Conservation (phyloP, 2,329 filamentous ascomycete species). For the Talaromyces albobiverticillius region DNA sequence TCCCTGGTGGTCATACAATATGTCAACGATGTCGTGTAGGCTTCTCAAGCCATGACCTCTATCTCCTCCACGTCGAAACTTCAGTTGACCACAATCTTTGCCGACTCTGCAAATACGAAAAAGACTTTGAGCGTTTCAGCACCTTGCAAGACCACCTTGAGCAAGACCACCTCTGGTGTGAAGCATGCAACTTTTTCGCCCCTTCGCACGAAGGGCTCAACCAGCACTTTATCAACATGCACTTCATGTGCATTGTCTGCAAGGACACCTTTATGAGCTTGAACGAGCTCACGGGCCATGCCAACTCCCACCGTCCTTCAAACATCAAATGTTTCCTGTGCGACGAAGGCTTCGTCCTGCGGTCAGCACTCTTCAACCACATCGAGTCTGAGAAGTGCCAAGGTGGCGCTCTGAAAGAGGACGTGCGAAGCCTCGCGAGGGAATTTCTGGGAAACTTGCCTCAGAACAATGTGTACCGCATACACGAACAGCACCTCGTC, state of each 20-base stretch:
- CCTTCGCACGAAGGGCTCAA: constrained; percentile 17
- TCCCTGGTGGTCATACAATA: neutral
- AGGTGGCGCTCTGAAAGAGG: constrained; percentile 15
- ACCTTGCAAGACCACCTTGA: constrained; percentile 19
- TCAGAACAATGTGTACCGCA: neutral
- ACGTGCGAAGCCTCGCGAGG: constrained; percentile 15
- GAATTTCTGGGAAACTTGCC: constrained; percentile 6
- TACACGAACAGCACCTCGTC: neutral
- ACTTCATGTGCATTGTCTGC: constrained; percentile 20
- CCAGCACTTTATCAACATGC: constrained; percentile 19
- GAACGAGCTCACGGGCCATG: constrained; percentile 21
- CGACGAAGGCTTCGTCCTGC: constrained; percentile 15
- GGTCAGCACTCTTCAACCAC: constrained; percentile 22
- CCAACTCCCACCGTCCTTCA: constrained; percentile 17
- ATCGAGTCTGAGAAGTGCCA: constrained; percentile 21
- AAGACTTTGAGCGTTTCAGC: constrained; percentile 18
- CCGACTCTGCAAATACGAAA: constrained; percentile 5
- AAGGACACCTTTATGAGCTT: constrained; percentile 18
- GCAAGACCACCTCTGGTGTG: constrained; percentile 19
- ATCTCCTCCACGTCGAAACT: neutral
- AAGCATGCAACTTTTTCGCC: constrained; percentile 21
- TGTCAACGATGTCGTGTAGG: constrained; percentile 4
- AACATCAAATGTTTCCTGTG: constrained; percentile 20
- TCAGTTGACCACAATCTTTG: constrained; percentile 13
- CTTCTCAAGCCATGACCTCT: neutral